Conservation (phyloP, 2,329 filamentous ascomycete genomes). For the Diaporthe ilicicola region DNA sequence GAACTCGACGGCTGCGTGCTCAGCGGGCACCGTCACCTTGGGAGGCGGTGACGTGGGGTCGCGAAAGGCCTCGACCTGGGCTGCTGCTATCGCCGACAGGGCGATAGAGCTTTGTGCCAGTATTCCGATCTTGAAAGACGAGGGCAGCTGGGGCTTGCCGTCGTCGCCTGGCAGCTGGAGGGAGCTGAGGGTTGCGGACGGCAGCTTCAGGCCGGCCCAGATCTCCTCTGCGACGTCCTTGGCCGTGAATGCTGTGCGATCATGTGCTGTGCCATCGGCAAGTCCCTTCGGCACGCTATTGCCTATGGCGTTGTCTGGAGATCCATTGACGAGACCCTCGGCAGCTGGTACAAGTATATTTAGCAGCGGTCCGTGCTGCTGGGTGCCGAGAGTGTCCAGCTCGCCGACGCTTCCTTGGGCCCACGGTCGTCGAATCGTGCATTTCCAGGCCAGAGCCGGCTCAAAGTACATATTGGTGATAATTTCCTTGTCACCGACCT, state of each 20-base stretch:
- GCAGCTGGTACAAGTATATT: background rate
- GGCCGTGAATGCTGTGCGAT: too few relatives aligned
- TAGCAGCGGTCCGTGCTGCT: background rate
- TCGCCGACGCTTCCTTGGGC: conserved; percentile 4
- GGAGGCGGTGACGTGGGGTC: background rate
- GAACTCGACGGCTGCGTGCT: background rate
- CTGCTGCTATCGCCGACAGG: background rate
- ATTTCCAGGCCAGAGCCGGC: background rate
- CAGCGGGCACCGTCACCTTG: background rate
- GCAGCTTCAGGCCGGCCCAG: background rate
- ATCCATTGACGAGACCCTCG: too few relatives aligned
- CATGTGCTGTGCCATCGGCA: too few relatives aligned
- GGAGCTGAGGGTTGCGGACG: background rate
- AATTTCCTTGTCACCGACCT: background rate
- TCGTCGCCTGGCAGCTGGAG: background rate
- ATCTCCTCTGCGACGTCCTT: background rate
- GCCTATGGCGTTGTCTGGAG: too few relatives aligned
- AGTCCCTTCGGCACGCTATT: too few relatives aligned
- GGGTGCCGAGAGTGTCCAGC: background rate
- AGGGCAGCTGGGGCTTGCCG: background rate
- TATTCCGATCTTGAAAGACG: background rate
- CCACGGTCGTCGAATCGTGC: background rate
- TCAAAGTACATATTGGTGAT: background rate
- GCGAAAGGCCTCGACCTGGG: background rate
- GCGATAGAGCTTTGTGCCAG: background rate